Evolutionary conservation across 306 rosid genomes (phyloP).

Genomic region (cucumber (Cucumis sativus)): DNA sequence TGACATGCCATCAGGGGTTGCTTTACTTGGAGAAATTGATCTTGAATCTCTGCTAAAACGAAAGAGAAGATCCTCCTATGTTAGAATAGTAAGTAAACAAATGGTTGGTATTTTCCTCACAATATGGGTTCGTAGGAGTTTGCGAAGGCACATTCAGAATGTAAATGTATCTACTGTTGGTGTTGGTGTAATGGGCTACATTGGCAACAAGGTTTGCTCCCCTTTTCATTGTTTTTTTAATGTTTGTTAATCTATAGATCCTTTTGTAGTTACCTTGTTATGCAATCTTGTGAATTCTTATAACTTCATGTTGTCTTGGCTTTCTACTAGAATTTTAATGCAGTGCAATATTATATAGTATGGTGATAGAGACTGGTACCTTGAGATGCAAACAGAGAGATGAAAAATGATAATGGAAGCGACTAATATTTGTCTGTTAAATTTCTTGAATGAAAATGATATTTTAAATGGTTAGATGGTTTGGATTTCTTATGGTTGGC

Average conservation of each 20-base stretch:
- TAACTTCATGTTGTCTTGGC: background rate
- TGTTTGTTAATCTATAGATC: background rate
- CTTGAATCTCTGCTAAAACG: conserved; percentile 69
- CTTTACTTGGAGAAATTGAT: conserved; percentile 56
- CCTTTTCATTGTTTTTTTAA: background rate
- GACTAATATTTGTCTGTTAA: background rate
- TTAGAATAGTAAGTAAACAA: conserved; percentile 86
- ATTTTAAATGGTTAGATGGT: background rate
- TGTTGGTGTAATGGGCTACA: conserved; percentile 97
- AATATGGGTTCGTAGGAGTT: conserved; percentile 75
- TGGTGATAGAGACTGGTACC: background rate
- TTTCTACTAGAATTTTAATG: background rate
- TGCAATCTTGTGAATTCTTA: background rate
- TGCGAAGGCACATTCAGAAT: conserved; percentile 83
- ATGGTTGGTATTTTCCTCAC: conserved; percentile 91
- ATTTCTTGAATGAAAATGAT: background rate
- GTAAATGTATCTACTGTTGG: conserved; percentile 85
- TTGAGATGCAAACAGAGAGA: background rate
- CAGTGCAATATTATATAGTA: background rate
- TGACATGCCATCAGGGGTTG: conserved; percentile 30
- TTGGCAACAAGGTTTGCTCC: conserved; percentile 80
- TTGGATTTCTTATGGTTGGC: background rate
- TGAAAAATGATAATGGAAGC: background rate
- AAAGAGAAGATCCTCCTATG: conserved; percentile 58
- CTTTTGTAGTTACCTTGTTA: background rate